A percentile compares a stretch with the other conserved stretches of the same genome.
These are phyloP conservation scores for Rasamsonia emersonii DNA, from an alignment of 2,329 filamentous ascomycete species.

Conservation along the genomic window DNA sequence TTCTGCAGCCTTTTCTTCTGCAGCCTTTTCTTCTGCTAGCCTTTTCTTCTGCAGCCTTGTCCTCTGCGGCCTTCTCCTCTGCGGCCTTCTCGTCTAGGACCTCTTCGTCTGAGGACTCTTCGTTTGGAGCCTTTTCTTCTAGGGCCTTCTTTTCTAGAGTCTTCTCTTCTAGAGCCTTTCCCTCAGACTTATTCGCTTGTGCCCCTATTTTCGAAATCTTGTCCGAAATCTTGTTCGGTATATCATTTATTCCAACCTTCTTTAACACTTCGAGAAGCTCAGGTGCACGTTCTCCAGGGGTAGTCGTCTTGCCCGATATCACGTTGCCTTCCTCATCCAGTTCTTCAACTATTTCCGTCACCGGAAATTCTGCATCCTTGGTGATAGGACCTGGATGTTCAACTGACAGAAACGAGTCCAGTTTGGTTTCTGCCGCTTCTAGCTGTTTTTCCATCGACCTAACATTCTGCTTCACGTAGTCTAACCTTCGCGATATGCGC, in stretches of 20 bases:
- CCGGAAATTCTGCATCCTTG: slow-evolving; percentile 57
- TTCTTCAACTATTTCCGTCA: slow-evolving; percentile 88
- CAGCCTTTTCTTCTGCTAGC: no score
- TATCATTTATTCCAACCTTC: slow-evolving; percentile 63
- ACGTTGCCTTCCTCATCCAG: slow-evolving; percentile 86
- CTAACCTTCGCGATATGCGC: slow-evolving; percentile 65
- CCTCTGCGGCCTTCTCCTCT: slow-evolving; percentile 1
- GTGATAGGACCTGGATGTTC: slow-evolving; percentile 45
- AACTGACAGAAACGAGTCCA: slow-evolving; percentile 54
- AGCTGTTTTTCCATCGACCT: slow-evolving; percentile 65
- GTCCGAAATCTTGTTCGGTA: no score
- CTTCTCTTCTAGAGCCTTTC: neutral
- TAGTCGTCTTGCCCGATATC: slow-evolving; percentile 56
- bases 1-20: no score
- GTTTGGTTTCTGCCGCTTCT: slow-evolving; percentile 54
- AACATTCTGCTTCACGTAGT: slow-evolving; percentile 83
- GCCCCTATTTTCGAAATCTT: slow-evolving; percentile 8
- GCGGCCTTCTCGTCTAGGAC: no score
- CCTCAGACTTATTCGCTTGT: slow-evolving; percentile 3
- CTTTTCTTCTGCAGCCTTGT: no score
- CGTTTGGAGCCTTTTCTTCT: no score
- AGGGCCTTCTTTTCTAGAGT: no score
- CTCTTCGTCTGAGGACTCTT: no score
- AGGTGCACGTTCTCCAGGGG: slow-evolving; percentile 58
- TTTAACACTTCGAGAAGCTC: slow-evolving; percentile 64